A percentile compares a stretch with the other conserved stretches of the same genome.
Conservation (phyloP, 345 rosid genomes). For the Eucalyptus viminalis region DNA sequence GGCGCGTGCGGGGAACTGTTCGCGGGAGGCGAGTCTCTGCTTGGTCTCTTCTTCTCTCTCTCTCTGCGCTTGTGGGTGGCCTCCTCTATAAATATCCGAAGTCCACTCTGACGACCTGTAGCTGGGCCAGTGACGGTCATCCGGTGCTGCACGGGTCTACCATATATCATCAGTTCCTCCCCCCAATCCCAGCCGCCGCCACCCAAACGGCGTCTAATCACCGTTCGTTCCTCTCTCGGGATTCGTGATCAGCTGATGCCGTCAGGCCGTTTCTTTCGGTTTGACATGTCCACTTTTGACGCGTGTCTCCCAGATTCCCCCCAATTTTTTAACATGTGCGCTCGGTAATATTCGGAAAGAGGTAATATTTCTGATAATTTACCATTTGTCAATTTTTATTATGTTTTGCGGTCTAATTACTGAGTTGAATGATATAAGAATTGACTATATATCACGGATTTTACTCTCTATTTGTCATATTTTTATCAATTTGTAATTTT, state of each 20-base stretch:
- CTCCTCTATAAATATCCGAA: background rate
- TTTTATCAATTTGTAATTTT: no score
- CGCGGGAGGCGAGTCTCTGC: background rate
- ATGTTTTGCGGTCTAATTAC: no score
- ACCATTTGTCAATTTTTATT: no score
- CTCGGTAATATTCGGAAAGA: background rate
- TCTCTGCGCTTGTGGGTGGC: background rate
- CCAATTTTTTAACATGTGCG: background rate
- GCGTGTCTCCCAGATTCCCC: background rate
- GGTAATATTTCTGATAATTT: no score
- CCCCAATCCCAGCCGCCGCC: background rate
- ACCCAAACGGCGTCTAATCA: background rate
- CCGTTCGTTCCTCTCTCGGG: background rate
- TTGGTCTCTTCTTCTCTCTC: background rate
- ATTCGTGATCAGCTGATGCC: background rate
- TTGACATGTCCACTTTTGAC: no score
- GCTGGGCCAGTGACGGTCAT: background rate
- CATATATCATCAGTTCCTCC: background rate
- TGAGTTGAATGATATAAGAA: fast-evolving
- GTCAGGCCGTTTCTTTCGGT: background rate
- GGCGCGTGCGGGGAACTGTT: background rate
- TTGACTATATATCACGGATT: no score
- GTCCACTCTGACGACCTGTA: slow-evolving; percentile 5
- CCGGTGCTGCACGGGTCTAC: background rate
- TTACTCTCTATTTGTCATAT: fast-evolving